phyloP scores from a whole-genome alignment of 2,329 filamentous ascomycete genomes.

The Aspergillus sp. region DNA sequence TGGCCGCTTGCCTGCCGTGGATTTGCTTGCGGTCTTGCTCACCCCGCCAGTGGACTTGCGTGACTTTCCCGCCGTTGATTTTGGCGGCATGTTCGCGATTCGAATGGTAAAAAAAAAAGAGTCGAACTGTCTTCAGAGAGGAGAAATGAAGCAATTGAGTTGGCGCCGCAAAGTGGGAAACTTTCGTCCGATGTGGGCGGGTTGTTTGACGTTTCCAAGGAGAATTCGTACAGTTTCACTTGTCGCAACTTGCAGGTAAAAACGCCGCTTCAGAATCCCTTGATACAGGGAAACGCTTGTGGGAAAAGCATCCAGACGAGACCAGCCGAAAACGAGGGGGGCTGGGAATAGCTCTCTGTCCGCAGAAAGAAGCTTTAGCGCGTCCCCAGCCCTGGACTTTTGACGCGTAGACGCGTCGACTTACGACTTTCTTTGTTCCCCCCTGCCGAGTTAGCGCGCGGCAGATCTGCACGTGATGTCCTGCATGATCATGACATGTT shows the following conservation, averaged over 20 bases:
- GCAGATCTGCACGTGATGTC: neutral
- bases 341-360: constrained; percentile 6
- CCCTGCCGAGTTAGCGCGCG: constrained; percentile 18
- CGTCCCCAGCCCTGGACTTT: constrained; percentile 24
- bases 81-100: constrained; percentile 35
- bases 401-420: constrained; percentile 29
- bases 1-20: constrained; percentile 28
- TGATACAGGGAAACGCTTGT: neutral
- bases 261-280: constrained; percentile 2
- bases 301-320: neutral
- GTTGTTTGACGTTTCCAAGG: neutral
- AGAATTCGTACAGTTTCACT: neutral
- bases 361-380: neutral
- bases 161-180: neutral
- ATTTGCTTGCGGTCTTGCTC: constrained; percentile 20
- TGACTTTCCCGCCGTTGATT: constrained; percentile 20
- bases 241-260: neutral
- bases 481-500: neutral
- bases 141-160: neutral
- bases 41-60: neutral
- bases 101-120: neutral
- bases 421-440: neutral
- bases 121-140: neutral
- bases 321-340: constrained; percentile 13
- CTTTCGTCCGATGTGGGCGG: constrained; percentile 2